Base-by-base conservation (phyloP, 2,329 filamentous ascomycete genomes). In the Chaetomiaceae sp. region DNA sequence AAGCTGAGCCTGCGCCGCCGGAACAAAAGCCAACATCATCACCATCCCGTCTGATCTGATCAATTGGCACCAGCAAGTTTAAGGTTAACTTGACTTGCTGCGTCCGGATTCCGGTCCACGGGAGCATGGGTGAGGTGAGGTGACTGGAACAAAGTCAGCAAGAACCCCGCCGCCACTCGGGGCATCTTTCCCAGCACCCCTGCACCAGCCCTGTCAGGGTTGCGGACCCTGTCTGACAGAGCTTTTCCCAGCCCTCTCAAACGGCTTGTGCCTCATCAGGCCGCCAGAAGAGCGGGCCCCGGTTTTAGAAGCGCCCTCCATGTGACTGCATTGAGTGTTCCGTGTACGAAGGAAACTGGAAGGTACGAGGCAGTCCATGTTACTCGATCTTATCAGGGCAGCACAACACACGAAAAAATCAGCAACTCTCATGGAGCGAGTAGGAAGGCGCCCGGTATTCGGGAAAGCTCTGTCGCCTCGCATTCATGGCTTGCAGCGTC, bases 181-280 rank as follows among this genome's bases (percentile, higher is more conserved):
- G 31, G 31, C 19, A 21, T n/a, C 31, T n/a, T 45, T 25, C 33
- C 14, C 33, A 45, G 31, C 27, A 45, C 19, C 43, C 43, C 31
- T 45, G 33, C 20, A 14, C 31, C 20, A 25, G 17, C 16, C 34
- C 16, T 21, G 33, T 13, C 48, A 44, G 13, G n/a, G 6, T n/a
- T 30, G 41, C 27, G 48, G 48, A 31, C 13, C 19, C 10, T 49
- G 48, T 35, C 40, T 34, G 30, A 41, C 50, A 35, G n/a, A 48
- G 39, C 40, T 31, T 55, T 54, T 54, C 54, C 51, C 42, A 33
- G 35, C 51, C 39, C 33, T 56, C 57, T 64, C 59, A 64, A 64
- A 65, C 62, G 37, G 52, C 56, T 54, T 60, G 40, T 63, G 62
- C 62, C 50, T 64, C 62, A 64, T 54, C 60, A 55, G 46, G 46